These are phyloP conservation scores for Aspergillus sp. DNA, from an alignment of 2,329 filamentous ascomycete genomes.

Conservation along the genomic window DNA sequence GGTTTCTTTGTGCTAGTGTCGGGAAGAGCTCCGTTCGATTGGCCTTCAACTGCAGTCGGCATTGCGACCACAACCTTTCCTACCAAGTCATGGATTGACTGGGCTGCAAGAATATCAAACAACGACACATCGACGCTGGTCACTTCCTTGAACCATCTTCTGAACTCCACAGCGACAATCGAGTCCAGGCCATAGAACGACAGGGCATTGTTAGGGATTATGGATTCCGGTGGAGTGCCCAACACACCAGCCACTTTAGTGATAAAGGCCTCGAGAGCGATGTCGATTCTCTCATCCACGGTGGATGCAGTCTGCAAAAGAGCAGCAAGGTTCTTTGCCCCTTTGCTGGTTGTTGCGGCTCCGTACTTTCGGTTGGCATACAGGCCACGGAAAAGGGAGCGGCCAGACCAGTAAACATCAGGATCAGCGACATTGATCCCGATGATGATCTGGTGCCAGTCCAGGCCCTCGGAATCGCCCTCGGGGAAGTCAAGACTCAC, in stretches of 20 bases:
- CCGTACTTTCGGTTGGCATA: background rate
- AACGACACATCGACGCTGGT: slow-evolving; percentile 21
- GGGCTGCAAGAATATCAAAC: background rate
- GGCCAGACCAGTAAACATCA: background rate
- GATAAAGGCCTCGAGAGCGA: background rate
- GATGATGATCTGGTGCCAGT: background rate
- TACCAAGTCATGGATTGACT: background rate
- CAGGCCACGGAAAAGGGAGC: background rate
- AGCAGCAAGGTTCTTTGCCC: background rate
- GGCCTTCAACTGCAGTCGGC: background rate
- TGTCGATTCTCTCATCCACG: background rate
- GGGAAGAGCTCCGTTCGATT: background rate
- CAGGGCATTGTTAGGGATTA: slow-evolving; percentile 3
- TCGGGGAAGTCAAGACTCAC: background rate
- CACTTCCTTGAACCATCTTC: slow-evolving; percentile 18
- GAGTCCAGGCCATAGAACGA: slow-evolving; percentile 21
- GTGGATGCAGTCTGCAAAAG: background rate
- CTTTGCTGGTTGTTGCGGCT: background rate
- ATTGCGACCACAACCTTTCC: background rate
- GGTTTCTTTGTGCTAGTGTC: background rate
- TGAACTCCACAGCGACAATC: slow-evolving; percentile 26
- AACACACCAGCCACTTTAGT: background rate
- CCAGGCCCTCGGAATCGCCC: background rate
- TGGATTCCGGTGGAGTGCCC: background rate
- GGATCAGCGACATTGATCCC: background rate